phyloP scores from a whole-genome alignment of 306 rosid species.

The Erythrophleum fordii region DNA sequence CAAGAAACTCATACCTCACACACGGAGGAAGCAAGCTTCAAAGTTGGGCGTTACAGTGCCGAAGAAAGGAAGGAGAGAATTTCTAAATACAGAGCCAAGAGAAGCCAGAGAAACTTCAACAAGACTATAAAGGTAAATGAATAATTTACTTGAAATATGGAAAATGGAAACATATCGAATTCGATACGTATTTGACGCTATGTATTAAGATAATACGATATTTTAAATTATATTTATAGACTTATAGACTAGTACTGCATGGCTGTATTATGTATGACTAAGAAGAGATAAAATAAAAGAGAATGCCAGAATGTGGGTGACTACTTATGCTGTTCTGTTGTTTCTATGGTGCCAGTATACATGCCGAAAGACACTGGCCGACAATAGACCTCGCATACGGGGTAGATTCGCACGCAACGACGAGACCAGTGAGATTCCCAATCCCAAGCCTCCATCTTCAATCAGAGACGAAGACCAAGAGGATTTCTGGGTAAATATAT shows the following conservation, averaged over 20 bases:
- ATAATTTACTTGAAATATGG: too few species aligned
- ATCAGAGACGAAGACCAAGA: slow-evolving; percentile 69
- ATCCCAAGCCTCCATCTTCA: slow-evolving; percentile 65
- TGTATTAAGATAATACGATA: too few species aligned
- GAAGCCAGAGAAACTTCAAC: slow-evolving; percentile 90
- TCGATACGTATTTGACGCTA: too few species aligned
- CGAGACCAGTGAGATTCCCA: slow-evolving; percentile 62
- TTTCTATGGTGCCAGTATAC: slow-evolving; percentile 64
- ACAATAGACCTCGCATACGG: slow-evolving; percentile 89
- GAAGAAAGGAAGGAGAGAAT: slow-evolving; percentile 88
- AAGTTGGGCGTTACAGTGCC: slow-evolving; percentile 79
- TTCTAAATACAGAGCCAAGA: slow-evolving; percentile 89
- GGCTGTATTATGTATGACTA: neutral
- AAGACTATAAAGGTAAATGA: slow-evolving; percentile 79
- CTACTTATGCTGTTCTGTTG: neutral
- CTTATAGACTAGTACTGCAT: too few species aligned
- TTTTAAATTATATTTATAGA: too few species aligned
- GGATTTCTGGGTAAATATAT: slow-evolving; percentile 69
- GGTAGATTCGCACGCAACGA: slow-evolving; percentile 97
- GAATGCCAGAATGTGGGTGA: slow-evolving; percentile 19
- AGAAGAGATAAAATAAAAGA: neutral
- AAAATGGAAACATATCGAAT: neutral
- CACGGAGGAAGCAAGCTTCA: slow-evolving; percentile 62
- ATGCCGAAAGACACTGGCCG: slow-evolving; percentile 96
- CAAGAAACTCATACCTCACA: slow-evolving; percentile 42